phyloP scores from a whole-genome alignment of 345 rosid species.

The Eutrema japonicum region DNA sequence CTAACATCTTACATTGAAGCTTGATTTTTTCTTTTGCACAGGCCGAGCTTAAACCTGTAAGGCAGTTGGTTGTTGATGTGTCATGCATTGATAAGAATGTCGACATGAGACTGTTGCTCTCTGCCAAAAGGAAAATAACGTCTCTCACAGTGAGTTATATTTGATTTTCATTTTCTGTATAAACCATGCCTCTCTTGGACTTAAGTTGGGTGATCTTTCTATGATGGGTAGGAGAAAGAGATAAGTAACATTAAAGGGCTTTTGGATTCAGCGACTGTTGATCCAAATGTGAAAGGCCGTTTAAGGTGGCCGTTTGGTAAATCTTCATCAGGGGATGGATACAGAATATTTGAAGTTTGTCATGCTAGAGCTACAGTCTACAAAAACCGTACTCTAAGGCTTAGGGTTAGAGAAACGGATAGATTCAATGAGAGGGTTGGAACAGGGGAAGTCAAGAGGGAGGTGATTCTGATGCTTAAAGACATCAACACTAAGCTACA shows the following conservation, averaged over 20 bases:
- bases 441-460: slow-evolving; percentile 48
- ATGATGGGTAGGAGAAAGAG: slow-evolving; percentile 61
- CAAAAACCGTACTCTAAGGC: slow-evolving; percentile 48
- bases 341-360: slow-evolving; percentile 51
- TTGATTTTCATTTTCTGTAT: not conserved
- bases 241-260: slow-evolving; percentile 48
- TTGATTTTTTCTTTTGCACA: slow-evolving; percentile 23
- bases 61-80: slow-evolving; percentile 59
- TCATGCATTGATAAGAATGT: slow-evolving; percentile 63
- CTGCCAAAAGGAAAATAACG: slow-evolving; percentile 52
- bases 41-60: slow-evolving; percentile 53
- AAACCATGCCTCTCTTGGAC: not conserved
- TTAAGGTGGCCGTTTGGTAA: slow-evolving; percentile 65
- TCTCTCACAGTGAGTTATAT: slow-evolving; percentile 50
- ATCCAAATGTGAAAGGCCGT: slow-evolving; percentile 69
- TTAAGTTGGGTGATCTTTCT: slow-evolving; percentile 1
- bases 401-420: slow-evolving; percentile 63
- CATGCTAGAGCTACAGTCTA: slow-evolving; percentile 50
- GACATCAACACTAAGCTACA: slow-evolving; percentile 50
- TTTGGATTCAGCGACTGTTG: slow-evolving; percentile 57
- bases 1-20: not conserved
- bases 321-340: slow-evolving; percentile 51
- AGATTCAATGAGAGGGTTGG: slow-evolving; percentile 55
- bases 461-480: slow-evolving; percentile 54
- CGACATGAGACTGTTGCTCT: slow-evolving; percentile 70